Evolutionary conservation across 768 basidiomycete genomes (phyloP).

Genomic region (Lactarius psammicola): DNA sequence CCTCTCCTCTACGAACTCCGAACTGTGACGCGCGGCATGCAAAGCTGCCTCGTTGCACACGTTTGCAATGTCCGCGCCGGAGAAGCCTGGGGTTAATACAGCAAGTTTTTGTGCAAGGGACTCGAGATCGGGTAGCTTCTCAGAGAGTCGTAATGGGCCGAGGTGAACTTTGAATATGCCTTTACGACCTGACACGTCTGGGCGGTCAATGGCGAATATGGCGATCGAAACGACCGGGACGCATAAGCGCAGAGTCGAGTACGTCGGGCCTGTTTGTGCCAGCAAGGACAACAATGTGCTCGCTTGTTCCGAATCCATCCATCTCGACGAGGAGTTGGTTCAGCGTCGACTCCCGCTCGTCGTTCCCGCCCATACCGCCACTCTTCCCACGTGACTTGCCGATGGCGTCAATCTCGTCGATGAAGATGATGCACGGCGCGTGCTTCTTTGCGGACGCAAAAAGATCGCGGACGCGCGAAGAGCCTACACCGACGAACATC

Average conservation of each 20-base stretch:
- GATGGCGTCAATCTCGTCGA: conserved; percentile 99
- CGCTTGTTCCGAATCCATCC: conserved; percentile 98
- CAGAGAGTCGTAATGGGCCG: conserved; percentile 69
- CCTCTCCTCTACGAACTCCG: conserved; percentile 72
- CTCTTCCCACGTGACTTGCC: conserved; percentile 86
- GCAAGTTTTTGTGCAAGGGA: conserved; percentile 88
- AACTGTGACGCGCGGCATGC: conserved; percentile 83
- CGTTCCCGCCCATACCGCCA: conserved; percentile 85
- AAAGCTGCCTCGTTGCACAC: conserved; percentile 98
- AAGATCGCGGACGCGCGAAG: conserved; percentile 94
- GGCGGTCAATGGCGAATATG: conserved; percentile 94
- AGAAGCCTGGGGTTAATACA: conserved; percentile 96
- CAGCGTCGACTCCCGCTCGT: conserved; percentile 95
- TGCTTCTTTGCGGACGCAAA: conserved; percentile 98
- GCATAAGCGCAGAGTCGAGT: conserved; percentile 91
- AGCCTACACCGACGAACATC: conserved; percentile 99
- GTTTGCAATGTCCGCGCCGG: conserved; percentile 98
- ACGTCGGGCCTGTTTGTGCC: conserved; percentile 98
- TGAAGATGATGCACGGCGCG: conserved; percentile 97
- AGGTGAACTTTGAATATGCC: conserved; percentile 96
- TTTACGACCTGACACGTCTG: conserved; percentile 90
- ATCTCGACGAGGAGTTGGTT: conserved; percentile 98
- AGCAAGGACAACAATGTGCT: conserved; percentile 94
- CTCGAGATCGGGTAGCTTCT: conserved; percentile 48
- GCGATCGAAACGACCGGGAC: conserved; percentile 96